Conservation (phyloP, 2,329 filamentous ascomycete species). For the Colletotrichum liaoningense region DNA sequence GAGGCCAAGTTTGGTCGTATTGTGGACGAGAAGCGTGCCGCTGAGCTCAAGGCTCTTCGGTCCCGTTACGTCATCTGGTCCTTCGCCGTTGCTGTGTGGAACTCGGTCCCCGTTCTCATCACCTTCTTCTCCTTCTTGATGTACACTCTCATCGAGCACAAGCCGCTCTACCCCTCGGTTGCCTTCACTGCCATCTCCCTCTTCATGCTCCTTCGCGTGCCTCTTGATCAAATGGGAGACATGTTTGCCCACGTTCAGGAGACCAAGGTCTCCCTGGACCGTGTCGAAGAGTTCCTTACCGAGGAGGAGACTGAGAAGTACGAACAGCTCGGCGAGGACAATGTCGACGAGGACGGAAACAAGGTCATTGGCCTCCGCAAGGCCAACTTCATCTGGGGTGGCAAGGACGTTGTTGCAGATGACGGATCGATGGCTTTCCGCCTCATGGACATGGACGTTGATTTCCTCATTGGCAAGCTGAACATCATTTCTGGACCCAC, state of each 20-base stretch:
- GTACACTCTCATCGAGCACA: slow-evolving; percentile 90
- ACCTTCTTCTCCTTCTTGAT: slow-evolving; percentile 96
- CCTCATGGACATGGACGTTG: slow-evolving; percentile 83
- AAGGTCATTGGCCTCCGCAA: slow-evolving; percentile 86
- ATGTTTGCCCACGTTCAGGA: slow-evolving; percentile 99
- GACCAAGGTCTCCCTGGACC: slow-evolving; percentile 95
- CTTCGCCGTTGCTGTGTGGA: slow-evolving; percentile 92
- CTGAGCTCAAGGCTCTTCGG: slow-evolving; percentile 82
- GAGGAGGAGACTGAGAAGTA: slow-evolving; percentile 99
- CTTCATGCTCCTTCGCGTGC: slow-evolving; percentile 92
- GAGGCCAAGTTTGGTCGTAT: slow-evolving; percentile 88
- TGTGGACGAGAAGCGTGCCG: slow-evolving; percentile 87
- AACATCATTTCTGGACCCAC: slow-evolving; percentile 95
- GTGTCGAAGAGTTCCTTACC: slow-evolving; percentile 91
- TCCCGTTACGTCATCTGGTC: slow-evolving; percentile 93
- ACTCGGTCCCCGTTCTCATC: slow-evolving; percentile 92
- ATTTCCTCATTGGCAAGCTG: slow-evolving; percentile 86
- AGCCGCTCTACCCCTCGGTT: slow-evolving; percentile 88
- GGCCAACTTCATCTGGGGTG: slow-evolving; percentile 91
- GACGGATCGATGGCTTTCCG: slow-evolving; percentile 82
- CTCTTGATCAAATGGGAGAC: slow-evolving; percentile 94
- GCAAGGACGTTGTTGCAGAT: slow-evolving; percentile 68
- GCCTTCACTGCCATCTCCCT: slow-evolving; percentile 97
- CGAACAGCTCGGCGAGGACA: slow-evolving; percentile 79
- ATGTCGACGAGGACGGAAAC: slow-evolving; percentile 75